Evolutionary conservation across 129 eudicot genomes (phyloP).

Genomic region (Silybum marianum): DNA sequence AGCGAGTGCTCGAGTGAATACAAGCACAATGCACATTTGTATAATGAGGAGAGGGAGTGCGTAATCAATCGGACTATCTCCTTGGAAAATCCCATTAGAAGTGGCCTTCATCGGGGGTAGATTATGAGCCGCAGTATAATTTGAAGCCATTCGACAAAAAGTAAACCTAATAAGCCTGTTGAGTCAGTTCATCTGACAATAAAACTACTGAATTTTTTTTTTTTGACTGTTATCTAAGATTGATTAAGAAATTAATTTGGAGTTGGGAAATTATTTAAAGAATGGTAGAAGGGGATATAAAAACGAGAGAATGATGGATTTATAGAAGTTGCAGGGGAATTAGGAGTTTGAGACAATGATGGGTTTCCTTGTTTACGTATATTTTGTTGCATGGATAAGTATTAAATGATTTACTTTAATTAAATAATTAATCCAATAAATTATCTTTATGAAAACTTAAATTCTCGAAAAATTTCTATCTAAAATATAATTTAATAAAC

Average conservation of each 20-base stretch:
- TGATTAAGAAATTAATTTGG: not conserved
- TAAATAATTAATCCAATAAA: no score
- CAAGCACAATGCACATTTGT: constrained; percentile 54
- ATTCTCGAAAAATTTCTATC: no score
- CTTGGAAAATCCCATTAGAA: constrained; percentile 61
- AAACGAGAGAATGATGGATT: not conserved
- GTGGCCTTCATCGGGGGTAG: constrained; percentile 55
- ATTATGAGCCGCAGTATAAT: constrained; percentile 28
- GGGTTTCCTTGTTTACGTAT: not conserved
- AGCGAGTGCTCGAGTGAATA: constrained; percentile 50
- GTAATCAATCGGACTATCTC: constrained; percentile 53
- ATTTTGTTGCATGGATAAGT: not conserved
- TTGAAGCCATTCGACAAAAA: constrained; percentile 37
- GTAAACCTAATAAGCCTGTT: not conserved
- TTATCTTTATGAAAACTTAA: no score
- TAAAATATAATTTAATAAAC: no score
- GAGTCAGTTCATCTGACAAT: no score
- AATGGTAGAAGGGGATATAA: not conserved
- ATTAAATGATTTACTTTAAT: not conserved
- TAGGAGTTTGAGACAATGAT: not conserved
- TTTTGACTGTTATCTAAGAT: no score
- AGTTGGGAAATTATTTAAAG: not conserved
- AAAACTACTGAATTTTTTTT: no score
- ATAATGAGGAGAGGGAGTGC: constrained; percentile 57
- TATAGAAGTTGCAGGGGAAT: not conserved